These are phyloP conservation scores for Teunomyces funiuensis DNA, from an alignment of 805 yeast genomes.

Conservation along the genomic window DNA sequence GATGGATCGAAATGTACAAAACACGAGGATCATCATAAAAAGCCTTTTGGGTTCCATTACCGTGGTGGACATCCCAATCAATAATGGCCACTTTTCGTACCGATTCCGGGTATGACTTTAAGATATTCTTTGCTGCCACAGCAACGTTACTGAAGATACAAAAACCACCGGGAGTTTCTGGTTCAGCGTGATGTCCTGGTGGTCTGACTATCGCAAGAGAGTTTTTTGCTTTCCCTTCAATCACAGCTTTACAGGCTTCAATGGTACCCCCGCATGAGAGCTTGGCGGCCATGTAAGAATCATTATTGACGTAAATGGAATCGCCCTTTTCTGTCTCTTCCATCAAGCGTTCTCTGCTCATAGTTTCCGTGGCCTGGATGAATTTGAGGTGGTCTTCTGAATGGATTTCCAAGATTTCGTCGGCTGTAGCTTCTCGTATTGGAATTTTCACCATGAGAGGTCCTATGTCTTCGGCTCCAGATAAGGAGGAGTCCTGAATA, in stretches of 20 bases:
- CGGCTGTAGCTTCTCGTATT: slow-evolving; percentile 82
- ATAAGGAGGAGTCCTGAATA: slow-evolving; percentile 72
- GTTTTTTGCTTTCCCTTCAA: slow-evolving; percentile 88
- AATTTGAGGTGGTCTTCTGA: slow-evolving; percentile 74
- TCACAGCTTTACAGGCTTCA: slow-evolving; percentile 93
- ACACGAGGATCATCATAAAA: slow-evolving; percentile 89
- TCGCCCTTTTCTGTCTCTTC: slow-evolving; percentile 90
- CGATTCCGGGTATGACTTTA: slow-evolving; percentile 82
- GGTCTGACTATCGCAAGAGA: slow-evolving; percentile 95
- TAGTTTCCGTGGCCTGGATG: slow-evolving; percentile 69
- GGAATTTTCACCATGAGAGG: slow-evolving; percentile 87
- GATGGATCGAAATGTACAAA: slow-evolving; percentile 84
- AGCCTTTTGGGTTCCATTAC: slow-evolving; percentile 96
- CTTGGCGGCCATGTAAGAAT: slow-evolving; percentile 81
- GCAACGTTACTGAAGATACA: slow-evolving; percentile 96
- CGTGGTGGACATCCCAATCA: slow-evolving; percentile 99
- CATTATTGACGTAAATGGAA: slow-evolving; percentile 92
- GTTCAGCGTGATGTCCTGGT: slow-evolving; percentile 99
- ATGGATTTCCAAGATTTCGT: slow-evolving; percentile 86
- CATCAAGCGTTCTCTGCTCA: slow-evolving; percentile 74
- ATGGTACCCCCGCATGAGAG: slow-evolving; percentile 96
- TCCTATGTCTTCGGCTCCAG: slow-evolving; percentile 76
- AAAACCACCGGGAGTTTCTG: slow-evolving; percentile 95
- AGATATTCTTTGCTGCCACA: slow-evolving; percentile 86
- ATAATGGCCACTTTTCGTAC: slow-evolving; percentile 79